phyloP scores from a whole-genome alignment of 805 yeast species.

The Candida parachauliodes region DNA sequence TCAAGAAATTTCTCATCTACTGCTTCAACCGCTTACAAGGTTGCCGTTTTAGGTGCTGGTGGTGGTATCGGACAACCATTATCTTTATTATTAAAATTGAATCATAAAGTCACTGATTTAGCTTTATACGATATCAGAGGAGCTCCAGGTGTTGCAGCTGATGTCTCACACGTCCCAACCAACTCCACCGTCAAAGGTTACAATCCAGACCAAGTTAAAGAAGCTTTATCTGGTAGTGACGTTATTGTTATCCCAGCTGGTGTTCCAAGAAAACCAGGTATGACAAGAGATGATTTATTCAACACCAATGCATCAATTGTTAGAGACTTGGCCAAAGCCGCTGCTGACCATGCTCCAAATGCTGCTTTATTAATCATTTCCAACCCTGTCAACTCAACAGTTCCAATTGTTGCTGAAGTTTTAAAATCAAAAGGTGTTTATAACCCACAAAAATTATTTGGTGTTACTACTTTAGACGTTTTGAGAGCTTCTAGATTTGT shows the following conservation, averaged over 20 bases:
- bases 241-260: constrained; percentile 95
- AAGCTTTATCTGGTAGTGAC: constrained; percentile 75
- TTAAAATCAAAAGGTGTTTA: constrained; percentile 80
- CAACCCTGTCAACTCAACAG: constrained; percentile 97
- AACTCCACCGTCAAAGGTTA: constrained; percentile 85
- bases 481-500: constrained; percentile 87
- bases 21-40: constrained; percentile 63
- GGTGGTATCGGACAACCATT: constrained; percentile 87
- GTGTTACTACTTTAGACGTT: constrained; percentile 93
- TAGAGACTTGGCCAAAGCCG: constrained; percentile 83
- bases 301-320: constrained; percentile 95
- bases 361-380: constrained; percentile 82
- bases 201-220: constrained; percentile 72
- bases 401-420: constrained; percentile 93
- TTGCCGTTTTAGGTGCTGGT: constrained; percentile 77
- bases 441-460: constrained; percentile 89
- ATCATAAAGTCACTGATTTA: constrained; percentile 82
- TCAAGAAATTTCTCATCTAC: constrained; percentile 66
- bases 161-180: constrained; percentile 90
- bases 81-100: constrained; percentile 67
- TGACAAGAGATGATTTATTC: constrained; percentile 97
- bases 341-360: constrained; percentile 78
- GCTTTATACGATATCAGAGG: constrained; percentile 86
- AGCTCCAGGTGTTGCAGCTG: constrained; percentile 97
- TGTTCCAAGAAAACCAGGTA: constrained; percentile 98